A percentile compares a stretch with the other conserved stretches of the same genome.
These are phyloP conservation scores for Firmiana major DNA, from an alignment of 345 rosid species.

Conservation along the genomic window DNA sequence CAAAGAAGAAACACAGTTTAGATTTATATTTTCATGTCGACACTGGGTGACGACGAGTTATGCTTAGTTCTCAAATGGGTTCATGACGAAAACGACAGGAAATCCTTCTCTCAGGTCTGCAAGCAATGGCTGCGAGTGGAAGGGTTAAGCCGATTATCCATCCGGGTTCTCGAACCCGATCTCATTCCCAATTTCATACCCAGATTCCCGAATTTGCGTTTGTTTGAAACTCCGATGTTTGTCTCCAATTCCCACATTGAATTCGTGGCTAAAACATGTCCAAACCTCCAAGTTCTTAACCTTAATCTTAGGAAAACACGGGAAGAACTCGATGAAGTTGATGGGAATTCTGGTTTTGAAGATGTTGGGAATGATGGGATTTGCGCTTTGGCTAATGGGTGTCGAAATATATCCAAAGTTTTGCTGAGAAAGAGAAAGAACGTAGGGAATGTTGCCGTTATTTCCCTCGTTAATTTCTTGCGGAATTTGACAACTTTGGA, in stretches of 20 bases:
- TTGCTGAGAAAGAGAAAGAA: constrained; percentile 33
- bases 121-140: constrained; percentile 46
- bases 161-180: constrained; percentile 38
- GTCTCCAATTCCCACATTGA: constrained; percentile 28
- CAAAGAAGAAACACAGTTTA: background rate
- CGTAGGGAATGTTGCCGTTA: constrained; percentile 31
- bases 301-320: constrained; percentile 22
- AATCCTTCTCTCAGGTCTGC: constrained; percentile 35
- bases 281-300: constrained; percentile 26
- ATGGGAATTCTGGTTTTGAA: background rate
- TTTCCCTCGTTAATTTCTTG: constrained; percentile 21
- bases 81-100: constrained; percentile 23
- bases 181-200: constrained; percentile 30
- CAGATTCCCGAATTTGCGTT: constrained; percentile 41
- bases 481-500: constrained; percentile 30
- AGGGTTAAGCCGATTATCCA: constrained; percentile 30
- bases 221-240: constrained; percentile 14
- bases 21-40: constrained; percentile 18
- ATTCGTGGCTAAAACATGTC: constrained; percentile 35
- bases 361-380: constrained; percentile 34
- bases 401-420: constrained; percentile 25
- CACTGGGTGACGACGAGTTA: constrained; percentile 41
- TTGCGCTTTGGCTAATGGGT: constrained; percentile 31
- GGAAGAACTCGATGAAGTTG: background rate
- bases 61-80: constrained; percentile 29